Evolutionary conservation across 192 early-diverging fungal species (phyloP).

Genomic region (Coemansia pectinata): DNA sequence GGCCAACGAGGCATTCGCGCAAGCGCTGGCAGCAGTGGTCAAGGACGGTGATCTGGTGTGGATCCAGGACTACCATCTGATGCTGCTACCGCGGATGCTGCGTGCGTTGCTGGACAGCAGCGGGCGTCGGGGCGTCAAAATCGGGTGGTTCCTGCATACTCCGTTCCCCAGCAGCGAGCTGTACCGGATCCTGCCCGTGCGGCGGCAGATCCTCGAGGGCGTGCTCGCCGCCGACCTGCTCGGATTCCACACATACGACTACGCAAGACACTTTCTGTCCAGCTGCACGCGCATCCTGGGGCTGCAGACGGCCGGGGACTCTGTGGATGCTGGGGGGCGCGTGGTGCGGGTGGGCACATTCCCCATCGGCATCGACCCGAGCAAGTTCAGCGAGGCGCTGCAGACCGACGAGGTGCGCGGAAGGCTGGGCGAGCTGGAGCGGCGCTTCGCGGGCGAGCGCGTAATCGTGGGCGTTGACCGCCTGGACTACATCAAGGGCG

Average conservation of each 20-base stretch:
- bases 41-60: slow-evolving; percentile 88
- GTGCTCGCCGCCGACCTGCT: slow-evolving; percentile 91
- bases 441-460: slow-evolving; percentile 82
- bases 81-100: slow-evolving; percentile 90
- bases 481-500: slow-evolving; percentile 99
- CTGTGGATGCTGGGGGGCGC: slow-evolving; percentile 72
- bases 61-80: slow-evolving; percentile 98
- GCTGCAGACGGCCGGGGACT: slow-evolving; percentile 88
- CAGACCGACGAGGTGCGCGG: slow-evolving; percentile 64
- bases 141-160: slow-evolving; percentile 98
- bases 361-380: slow-evolving; percentile 98
- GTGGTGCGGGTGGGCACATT: slow-evolving; percentile 96
- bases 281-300: slow-evolving; percentile 97
- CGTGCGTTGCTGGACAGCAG: slow-evolving; percentile 60
- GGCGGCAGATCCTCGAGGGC: slow-evolving; percentile 90
- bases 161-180: slow-evolving; percentile 97
- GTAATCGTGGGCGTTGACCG: slow-evolving; percentile 97
- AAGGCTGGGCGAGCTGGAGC: slow-evolving; percentile 79
- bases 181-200: slow-evolving; percentile 94
- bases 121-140: slow-evolving; percentile 76
- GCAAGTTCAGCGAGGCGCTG: slow-evolving; percentile 88
- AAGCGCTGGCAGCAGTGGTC: slow-evolving; percentile 79
- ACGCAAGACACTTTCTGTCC: slow-evolving; percentile 96
- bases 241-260: slow-evolving; percentile 99
- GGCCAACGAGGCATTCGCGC: slow-evolving; percentile 94